A percentile compares a stretch with the other conserved stretches of the same genome.
Evolutionary conservation across 371 early-diverging fungal genomes (phyloP).

Genomic region (Syncephalastrum racemosum): DNA sequence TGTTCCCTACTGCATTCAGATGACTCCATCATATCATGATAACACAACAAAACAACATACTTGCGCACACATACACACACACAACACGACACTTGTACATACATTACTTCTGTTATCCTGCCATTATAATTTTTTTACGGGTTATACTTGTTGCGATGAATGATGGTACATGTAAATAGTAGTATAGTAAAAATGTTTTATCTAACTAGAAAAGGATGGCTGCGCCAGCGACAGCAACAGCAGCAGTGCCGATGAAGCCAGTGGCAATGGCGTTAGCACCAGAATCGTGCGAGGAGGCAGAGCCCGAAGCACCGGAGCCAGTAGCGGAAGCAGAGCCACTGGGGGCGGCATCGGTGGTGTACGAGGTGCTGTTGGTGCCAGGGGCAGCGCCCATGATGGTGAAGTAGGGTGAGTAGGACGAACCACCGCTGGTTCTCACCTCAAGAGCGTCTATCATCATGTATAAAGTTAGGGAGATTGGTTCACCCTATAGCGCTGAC

Average conservation of each 20-base stretch:
- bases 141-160: no score
- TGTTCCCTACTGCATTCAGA: no score
- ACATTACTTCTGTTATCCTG: no score
- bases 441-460: slow-evolving; percentile 29
- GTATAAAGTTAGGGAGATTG: background rate
- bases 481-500: background rate
- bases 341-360: slow-evolving; percentile 4
- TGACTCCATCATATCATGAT: no score
- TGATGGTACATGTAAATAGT: no score
- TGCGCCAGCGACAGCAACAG: slow-evolving; percentile 13
- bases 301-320: slow-evolving; percentile 7
- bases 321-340: slow-evolving; percentile 8
- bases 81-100: no score
- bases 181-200: no score
- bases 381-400: slow-evolving; percentile 34
- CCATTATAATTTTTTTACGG: no score
- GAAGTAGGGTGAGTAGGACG: slow-evolving; percentile 40
- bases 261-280: no score
- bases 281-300: no score
- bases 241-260: slow-evolving; percentile 10
- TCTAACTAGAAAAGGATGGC: background rate
- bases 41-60: no score
- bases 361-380: slow-evolving; percentile 11
- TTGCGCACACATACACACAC: no score
- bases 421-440: slow-evolving; percentile 28